These are phyloP conservation scores for Candida berthetii DNA, from an alignment of 805 yeast genomes.

Conservation along the genomic window DNA sequence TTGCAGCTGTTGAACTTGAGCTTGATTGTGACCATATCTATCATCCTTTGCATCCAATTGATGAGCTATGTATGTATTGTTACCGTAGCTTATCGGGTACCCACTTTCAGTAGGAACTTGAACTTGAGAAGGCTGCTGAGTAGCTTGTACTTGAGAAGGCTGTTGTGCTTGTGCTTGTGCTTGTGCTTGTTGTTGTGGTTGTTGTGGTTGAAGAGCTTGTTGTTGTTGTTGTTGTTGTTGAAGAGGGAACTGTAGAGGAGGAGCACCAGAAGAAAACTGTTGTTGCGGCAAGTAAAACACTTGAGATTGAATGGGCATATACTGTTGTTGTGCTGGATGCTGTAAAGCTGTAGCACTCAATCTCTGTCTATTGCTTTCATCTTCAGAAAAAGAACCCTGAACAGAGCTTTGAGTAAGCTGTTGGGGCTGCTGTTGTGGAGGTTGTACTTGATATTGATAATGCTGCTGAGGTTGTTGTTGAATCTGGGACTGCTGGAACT, in stretches of 20 bases:
- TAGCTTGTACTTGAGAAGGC: not conserved
- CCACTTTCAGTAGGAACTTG: not conserved
- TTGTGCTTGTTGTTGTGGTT: not conserved
- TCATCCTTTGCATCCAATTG: not conserved
- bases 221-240: conserved; percentile 4
- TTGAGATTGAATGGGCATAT: not conserved
- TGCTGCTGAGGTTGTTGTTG: not conserved
- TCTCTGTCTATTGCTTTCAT: not conserved
- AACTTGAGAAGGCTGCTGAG: too few species aligned
- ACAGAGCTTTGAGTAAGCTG: not conserved
- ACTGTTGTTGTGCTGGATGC: not conserved
- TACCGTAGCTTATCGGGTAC: not conserved
- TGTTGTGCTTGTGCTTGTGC: too few species aligned
- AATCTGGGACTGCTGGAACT: not conserved
- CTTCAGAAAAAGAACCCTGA: not conserved
- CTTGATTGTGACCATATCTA: not conserved
- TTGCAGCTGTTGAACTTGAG: not conserved
- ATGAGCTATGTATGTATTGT: not conserved
- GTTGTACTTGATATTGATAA: not conserved
- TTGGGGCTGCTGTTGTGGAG: not conserved
- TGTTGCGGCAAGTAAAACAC: not conserved
- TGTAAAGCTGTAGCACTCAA: not conserved
- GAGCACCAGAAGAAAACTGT: not conserved
- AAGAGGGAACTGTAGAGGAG: not conserved
- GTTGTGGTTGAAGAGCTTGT: conserved; percentile 1